Evolutionary conservation across 148 eudicot species (phyloP).

Genomic region (Rhododendron ferrugineum): DNA sequence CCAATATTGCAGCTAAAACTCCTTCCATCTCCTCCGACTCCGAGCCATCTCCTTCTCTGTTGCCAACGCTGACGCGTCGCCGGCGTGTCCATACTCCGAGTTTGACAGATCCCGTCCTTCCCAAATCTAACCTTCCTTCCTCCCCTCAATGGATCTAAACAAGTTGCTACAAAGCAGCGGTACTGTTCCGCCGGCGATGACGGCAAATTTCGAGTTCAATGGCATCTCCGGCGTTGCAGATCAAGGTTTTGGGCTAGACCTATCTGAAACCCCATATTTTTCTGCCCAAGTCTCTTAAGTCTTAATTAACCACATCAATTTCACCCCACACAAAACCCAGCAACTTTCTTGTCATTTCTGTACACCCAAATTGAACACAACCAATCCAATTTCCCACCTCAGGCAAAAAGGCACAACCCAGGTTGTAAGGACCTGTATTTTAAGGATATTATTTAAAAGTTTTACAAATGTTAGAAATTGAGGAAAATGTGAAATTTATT

Average conservation of each 20-base stretch:
- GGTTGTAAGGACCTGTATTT: no score
- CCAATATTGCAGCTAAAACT: no score
- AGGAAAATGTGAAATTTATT: no score
- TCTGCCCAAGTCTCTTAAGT: constrained; percentile 31
- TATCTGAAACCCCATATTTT: constrained; percentile 39
- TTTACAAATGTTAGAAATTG: no score
- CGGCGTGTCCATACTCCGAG: no score
- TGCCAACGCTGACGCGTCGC: no score
- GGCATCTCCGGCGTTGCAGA: constrained; percentile 46
- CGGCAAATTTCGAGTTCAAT: constrained; percentile 27
- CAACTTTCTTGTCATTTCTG: constrained; percentile 14
- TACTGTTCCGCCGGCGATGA: not conserved
- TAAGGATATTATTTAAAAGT: no score
- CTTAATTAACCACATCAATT: constrained; percentile 46
- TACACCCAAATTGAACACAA: constrained; percentile 33
- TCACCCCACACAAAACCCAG: constrained; percentile 32
- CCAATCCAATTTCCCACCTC: constrained; percentile 32
- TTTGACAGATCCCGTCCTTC: no score
- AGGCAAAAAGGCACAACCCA: constrained; percentile 55
- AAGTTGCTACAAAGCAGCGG: constrained; percentile 47
- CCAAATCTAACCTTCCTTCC: no score
- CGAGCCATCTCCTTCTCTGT: no score
- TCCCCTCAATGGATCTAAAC: constrained; percentile 45
- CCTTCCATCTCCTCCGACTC: no score
- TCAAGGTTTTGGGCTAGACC: constrained; percentile 38